Evolutionary conservation across 768 basidiomycete genomes (phyloP).

Genomic region (Solioccasus polychromus): DNA sequence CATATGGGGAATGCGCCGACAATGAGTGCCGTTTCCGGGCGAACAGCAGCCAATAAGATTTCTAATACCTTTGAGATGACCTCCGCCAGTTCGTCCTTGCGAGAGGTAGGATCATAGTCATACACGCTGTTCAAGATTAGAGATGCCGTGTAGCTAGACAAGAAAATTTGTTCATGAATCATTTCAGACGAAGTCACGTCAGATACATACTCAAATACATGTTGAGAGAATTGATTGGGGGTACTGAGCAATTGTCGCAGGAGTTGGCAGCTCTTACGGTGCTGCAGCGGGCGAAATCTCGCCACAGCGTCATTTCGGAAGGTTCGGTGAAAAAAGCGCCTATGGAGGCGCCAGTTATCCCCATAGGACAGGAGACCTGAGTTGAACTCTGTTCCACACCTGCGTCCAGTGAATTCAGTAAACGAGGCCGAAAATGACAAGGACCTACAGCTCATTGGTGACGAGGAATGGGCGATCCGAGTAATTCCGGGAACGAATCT

Average conservation of each 20-base stretch:
- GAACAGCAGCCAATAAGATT: not conserved
- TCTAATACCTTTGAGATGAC: not conserved
- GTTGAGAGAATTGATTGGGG: constrained; percentile 31
- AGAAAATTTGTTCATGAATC: not conserved
- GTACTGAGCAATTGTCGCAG: constrained; percentile 31
- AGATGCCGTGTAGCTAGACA: constrained; percentile 14
- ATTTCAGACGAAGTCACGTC: not conserved
- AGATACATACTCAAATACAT: constrained; percentile 30
- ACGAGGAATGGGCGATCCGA: constrained; percentile 9
- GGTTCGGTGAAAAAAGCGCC: constrained; percentile 19
- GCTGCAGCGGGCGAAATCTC: constrained; percentile 26
- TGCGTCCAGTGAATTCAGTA: not conserved
- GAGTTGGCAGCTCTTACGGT: constrained; percentile 28
- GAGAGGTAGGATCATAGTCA: constrained; percentile 14
- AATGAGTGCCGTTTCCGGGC: not conserved
- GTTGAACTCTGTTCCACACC: constrained; percentile 17
- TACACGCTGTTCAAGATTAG: constrained; percentile 15
- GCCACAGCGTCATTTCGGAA: constrained; percentile 8
- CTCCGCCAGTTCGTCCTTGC: constrained; percentile 5
- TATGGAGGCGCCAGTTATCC: constrained; percentile 23
- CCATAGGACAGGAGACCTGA: constrained; percentile 20
- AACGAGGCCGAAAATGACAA: not conserved
- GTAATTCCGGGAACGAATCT: constrained; percentile 8
- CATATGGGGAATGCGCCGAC: constrained; percentile 4
- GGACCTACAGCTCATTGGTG: constrained; percentile 1